Evolutionary conservation across 164 flowering plant genomes (phyloP).

Genomic region (Tetrastigma voinierianum): DNA sequence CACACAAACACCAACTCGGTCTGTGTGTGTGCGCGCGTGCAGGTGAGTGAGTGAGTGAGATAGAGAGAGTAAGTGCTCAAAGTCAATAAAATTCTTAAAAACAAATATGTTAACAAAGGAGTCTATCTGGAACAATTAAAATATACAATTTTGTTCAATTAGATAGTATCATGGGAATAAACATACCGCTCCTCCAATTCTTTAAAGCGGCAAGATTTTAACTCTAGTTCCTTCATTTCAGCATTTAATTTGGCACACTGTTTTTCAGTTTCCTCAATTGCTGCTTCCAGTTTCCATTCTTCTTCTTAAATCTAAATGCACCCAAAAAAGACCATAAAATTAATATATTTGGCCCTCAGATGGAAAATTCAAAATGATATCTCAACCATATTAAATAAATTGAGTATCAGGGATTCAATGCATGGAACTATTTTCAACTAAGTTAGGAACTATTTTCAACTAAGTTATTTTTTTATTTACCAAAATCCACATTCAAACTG

Average conservation of each 20-base stretch:
- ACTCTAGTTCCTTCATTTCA: constrained; percentile 75
- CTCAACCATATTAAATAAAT: background rate
- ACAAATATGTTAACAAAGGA: background rate
- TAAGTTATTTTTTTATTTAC: background rate
- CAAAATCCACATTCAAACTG: too few relatives aligned
- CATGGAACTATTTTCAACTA: background rate
- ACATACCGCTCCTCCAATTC: constrained; percentile 91
- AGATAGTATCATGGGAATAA: background rate
- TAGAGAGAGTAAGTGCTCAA: background rate
- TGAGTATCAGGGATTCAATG: too few relatives aligned
- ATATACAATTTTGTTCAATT: background rate
- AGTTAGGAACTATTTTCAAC: too few relatives aligned
- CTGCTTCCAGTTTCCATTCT: constrained; percentile 86
- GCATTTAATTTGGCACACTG: constrained; percentile 70
- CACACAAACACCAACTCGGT: too few relatives aligned
- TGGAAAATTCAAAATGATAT: background rate
- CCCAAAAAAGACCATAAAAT: constrained; percentile 4
- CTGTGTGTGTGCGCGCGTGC: too few relatives aligned
- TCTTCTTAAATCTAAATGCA: constrained; percentile 83
- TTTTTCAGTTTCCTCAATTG: constrained; percentile 81
- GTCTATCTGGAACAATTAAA: background rate
- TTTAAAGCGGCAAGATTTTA: constrained; percentile 72
- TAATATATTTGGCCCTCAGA: background rate
- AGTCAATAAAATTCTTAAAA: background rate
- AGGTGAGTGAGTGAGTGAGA: too few relatives aligned